Evolutionary conservation across 208 protist genomes (phyloP), one percentile per base, ranked within the genome.

Genomic region (Tritrichomonas musculus): DNA sequence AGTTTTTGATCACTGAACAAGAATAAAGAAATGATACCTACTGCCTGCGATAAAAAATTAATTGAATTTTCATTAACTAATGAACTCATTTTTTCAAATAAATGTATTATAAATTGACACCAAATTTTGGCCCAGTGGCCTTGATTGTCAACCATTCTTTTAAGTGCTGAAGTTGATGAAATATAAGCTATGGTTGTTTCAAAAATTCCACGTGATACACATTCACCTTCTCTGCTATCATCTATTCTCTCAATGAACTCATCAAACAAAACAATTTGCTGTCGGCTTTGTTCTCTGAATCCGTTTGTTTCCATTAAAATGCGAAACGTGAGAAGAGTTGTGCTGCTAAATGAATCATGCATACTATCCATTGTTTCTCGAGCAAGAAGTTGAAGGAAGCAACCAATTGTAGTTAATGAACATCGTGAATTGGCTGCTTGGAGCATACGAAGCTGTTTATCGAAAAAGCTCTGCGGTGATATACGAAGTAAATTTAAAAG

Each of bases 191-290:
- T n/a, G 39, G 41, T 49, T 30, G 77, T 49, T 57, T 88, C n/a
- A 27, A 57, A 53, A 44, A 88, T 33, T 20, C 77, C 77, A 57
- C 27, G 53, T 20, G 77, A 44, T n/a, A 88, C 44, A 53, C 33
- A 57, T 88, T 44, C 27, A 47, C 47, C 41, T 88, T 88, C 77
- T 44, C 8, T 8, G 47, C 27, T 39, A 50, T 57, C n/a, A 88
- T 88, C 47, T 22, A 88, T 88, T 88, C 47, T 53, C 33, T 88
- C 77, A 27, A 88, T 33, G 47, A 88, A 88, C 20, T 88, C 77
- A 47, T 53, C 33, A 27, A 30, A 33, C 17, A 88, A 39, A 20
- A 88, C 47, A 88, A 88, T 47, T 57, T 47, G 77, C 33, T 17
- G 25, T 36, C 47, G 25, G n/a, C n/a, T n/a, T 57, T 88, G 77